phyloP scores from a whole-genome alignment of 257 asterid species.

The Scutellaria baicalensis region DNA sequence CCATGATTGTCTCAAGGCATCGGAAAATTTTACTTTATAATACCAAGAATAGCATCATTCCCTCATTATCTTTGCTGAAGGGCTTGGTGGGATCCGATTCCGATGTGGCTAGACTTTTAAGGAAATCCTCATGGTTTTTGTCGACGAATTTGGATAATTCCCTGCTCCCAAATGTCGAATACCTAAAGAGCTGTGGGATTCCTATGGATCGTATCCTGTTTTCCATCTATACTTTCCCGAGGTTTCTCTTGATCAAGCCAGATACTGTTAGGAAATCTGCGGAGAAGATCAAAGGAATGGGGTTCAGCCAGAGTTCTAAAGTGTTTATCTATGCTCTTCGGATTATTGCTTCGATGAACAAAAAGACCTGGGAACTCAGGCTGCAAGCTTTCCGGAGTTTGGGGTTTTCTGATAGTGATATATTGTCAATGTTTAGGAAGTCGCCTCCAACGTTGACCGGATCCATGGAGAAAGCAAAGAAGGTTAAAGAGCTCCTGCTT shows the following conservation, averaged over 20 bases:
- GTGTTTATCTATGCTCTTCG: constrained; percentile 19
- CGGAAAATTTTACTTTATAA: constrained; percentile 20
- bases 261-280: constrained; percentile 16
- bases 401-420: constrained; percentile 12
- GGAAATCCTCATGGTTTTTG: constrained; percentile 9
- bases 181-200: constrained; percentile 28
- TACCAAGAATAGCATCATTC: not conserved
- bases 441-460: not conserved
- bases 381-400: not conserved
- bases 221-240: constrained; percentile 13
- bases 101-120: constrained; percentile 20
- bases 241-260: constrained; percentile 15
- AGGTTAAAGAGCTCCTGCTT: not conserved
- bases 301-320: constrained; percentile 15
- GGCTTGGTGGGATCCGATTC: constrained; percentile 21
- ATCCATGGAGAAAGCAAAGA: not conserved
- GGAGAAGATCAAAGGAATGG: constrained; percentile 19
- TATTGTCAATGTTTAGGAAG: not conserved
- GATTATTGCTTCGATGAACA: constrained; percentile 8
- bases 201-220: constrained; percentile 5
- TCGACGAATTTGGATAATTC: constrained; percentile 14
- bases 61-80: constrained; percentile 22
- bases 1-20: constrained; percentile 9
- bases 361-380: constrained; percentile 17
- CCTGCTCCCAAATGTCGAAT: constrained; percentile 26